Base-by-base conservation (phyloP, 345 rosid genomes). In the Microthlaspi erraticum region DNA sequence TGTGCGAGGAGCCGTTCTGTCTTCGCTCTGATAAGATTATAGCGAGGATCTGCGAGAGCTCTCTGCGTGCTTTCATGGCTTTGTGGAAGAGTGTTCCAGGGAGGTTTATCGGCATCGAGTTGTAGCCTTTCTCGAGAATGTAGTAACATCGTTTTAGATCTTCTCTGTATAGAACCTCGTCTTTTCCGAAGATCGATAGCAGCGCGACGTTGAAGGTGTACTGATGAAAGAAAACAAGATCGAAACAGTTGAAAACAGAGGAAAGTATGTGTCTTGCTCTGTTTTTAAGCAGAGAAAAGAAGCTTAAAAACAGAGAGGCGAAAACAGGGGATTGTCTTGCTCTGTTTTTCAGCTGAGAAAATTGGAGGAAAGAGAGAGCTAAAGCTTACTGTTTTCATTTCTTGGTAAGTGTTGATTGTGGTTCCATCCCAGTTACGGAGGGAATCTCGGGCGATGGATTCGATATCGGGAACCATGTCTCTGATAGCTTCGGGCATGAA, bases 41-140 rank as follows among this genome's bases (percentile, higher is more conserved):
- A 1, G 89, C 86, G 26, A 93, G 50, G 77, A 93, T 93, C 55
- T 74, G 84, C 2, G 88, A 89, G 6, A 93, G 81, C 64, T 91
- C 90, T 14, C 83, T 88, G 19, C 99, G 88, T 51, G 98, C 94
- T 73, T 80, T 89, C 97, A 93, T 93, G 3, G 98, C 70, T 77
- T 87, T 85, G 88, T 89, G 44, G 82, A 91, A 91, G 8, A 91
- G 90, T 6, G 99, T 94, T 10, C 97, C 99, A 0, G 99, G 97
- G 11, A 94, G 80, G 60, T 91, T 88, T 6, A 94, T 73, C 12
- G 96, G 97, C 97, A 94, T 88, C n/a, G 99, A 94, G 69, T 94
- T 94, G 86, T 94, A 94, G 0, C 96, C 99, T 64, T 88, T 82
- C 67, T 94, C 99, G 8, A 94, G 91, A 78, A 88, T 77, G 87